These are phyloP conservation scores for Epichloe bromicola DNA, from an alignment of 2,329 filamentous ascomycete genomes.

Conservation along the genomic window DNA sequence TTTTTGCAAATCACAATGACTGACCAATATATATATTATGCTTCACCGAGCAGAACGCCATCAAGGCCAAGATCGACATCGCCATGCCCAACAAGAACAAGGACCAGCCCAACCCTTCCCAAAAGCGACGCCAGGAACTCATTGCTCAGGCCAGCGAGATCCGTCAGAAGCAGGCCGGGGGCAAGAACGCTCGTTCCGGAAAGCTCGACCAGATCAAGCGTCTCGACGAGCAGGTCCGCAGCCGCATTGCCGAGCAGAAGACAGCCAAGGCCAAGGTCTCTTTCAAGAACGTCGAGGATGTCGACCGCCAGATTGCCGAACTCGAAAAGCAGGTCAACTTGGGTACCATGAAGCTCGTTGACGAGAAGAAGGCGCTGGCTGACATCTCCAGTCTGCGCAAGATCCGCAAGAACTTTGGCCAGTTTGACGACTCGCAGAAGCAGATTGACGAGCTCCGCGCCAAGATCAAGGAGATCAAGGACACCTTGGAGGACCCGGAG, in stretches of 20 bases:
- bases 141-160: conserved; percentile 73
- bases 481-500: conserved; percentile 82
- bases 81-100: conserved; percentile 60
- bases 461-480: conserved; percentile 80
- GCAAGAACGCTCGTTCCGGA: conserved; percentile 67
- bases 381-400: conserved; percentile 78
- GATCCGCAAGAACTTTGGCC: conserved; percentile 79
- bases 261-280: conserved; percentile 63
- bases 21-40: conserved; percentile 3
- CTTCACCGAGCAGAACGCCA: conserved; percentile 51
- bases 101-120: conserved; percentile 67
- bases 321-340: conserved; percentile 79
- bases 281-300: conserved; percentile 79
- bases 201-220: conserved; percentile 86
- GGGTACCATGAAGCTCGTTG: conserved; percentile 87
- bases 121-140: conserved; percentile 77
- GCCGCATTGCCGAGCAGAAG: conserved; percentile 78
- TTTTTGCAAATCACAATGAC: not conserved
- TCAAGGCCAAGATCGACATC: conserved; percentile 79
- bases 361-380: conserved; percentile 85
- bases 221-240: conserved; percentile 79
- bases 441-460: conserved; percentile 76
- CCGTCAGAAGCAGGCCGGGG: conserved; percentile 71
- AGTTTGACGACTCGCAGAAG: conserved; percentile 77
- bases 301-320: conserved; percentile 68